Percentiles rank a stretch among this genome's conserved stretches.
phyloP scores from a whole-genome alignment of 2,329 filamentous ascomycete species.

The Diaporthe humulicola region DNA sequence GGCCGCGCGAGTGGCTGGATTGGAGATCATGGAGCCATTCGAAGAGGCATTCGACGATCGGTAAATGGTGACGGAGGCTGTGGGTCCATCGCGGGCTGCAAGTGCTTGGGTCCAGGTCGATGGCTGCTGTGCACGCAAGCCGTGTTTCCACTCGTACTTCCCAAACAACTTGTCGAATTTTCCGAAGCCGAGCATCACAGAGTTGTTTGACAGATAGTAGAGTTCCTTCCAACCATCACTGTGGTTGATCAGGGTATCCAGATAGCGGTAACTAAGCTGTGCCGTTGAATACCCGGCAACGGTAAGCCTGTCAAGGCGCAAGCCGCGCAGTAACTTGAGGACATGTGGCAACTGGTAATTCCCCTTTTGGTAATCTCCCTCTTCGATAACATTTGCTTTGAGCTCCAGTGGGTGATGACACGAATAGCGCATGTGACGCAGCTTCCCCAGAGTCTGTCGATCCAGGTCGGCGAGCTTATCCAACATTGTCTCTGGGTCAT shows the following conservation, averaged over 20 bases:
- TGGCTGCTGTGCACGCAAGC: neutral
- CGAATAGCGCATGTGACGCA: slow-evolving; percentile 2
- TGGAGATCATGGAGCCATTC: neutral
- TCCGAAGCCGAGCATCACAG: neutral
- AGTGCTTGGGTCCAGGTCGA: neutral
- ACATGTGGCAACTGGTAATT: neutral
- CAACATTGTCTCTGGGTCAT: neutral
- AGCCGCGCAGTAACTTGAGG: neutral
- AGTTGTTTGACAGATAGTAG: neutral
- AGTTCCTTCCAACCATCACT: slow-evolving; percentile 5
- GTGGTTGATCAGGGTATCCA: neutral
- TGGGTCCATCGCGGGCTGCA: neutral
- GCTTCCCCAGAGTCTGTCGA: neutral
- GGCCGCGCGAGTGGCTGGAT: neutral
- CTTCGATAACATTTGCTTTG: too few species aligned
- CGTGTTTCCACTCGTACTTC: neutral
- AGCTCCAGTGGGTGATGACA: neutral
- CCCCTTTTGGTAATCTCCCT: too few species aligned
- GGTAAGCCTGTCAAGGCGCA: neutral
- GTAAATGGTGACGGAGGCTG: neutral
- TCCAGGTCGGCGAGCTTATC: neutral
- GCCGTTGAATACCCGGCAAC: neutral
- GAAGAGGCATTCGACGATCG: neutral
- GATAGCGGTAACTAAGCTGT: neutral
- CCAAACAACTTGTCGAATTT: neutral